Evolutionary conservation across 768 basidiomycete genomes (phyloP).

Genomic region (Pisolithus microcarpus): DNA sequence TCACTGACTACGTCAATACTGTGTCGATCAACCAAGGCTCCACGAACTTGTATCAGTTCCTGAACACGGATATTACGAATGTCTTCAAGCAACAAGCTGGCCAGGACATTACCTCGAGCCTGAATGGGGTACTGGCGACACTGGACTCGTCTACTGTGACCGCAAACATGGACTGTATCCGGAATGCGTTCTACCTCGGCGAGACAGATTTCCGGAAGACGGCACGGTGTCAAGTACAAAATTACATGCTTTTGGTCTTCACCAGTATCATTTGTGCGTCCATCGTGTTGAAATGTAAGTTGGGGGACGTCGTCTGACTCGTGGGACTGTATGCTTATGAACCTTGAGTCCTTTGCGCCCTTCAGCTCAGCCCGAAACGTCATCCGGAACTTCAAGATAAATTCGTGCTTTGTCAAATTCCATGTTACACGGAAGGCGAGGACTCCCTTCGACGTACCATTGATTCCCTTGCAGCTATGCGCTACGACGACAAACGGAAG

Average conservation of each 20-base stretch:
- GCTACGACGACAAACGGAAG: constrained; percentile 95
- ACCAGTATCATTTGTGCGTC: constrained; percentile 73
- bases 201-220: constrained; percentile 71
- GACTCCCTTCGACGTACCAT: constrained; percentile 88
- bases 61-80: constrained; percentile 54
- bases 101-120: constrained; percentile 66
- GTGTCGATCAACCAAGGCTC: constrained; percentile 42
- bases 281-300: constrained; percentile 79
- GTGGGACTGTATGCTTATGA: constrained; percentile 4
- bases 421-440: constrained; percentile 95
- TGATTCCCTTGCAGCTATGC: constrained; percentile 81
- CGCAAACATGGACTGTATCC: constrained; percentile 60
- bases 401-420: constrained; percentile 88
- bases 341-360: constrained; percentile 73
- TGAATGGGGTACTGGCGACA: constrained; percentile 52
- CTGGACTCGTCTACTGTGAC: constrained; percentile 42
- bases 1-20: constrained; percentile 84
- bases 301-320: background rate
- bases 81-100: constrained; percentile 80
- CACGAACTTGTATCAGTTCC: constrained; percentile 50
- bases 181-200: constrained; percentile 73
- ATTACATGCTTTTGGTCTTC: constrained; percentile 69
- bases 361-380: constrained; percentile 78
- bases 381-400: constrained; percentile 88
- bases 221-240: constrained; percentile 77